phyloP scores from a whole-genome alignment of 176 grass and related monocot genomes.

The Microstegium vimineum region DNA sequence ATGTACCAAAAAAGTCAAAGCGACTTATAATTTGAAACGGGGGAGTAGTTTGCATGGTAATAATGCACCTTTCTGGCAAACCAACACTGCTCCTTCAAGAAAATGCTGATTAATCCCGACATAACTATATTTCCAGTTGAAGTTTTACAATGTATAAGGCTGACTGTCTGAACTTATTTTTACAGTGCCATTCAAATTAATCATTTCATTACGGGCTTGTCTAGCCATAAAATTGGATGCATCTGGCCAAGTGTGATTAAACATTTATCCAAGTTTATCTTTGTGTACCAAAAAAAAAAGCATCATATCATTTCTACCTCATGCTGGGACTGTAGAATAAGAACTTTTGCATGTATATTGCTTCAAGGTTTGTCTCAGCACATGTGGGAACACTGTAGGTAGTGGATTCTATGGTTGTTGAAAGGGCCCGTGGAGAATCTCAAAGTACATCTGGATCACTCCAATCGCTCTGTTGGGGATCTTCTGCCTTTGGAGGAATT shows the following conservation, averaged over 20 bases:
- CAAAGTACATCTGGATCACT: slow-evolving; percentile 98
- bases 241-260: slow-evolving; percentile 9
- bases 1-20: no score
- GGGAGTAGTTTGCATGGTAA: slow-evolving; percentile 7
- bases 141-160: slow-evolving; percentile 8
- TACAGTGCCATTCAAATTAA: slow-evolving; percentile 13
- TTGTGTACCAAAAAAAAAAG: neutral
- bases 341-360: neutral
- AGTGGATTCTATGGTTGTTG: slow-evolving; percentile 99
- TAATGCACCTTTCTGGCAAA: slow-evolving; percentile 3
- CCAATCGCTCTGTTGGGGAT: slow-evolving; percentile 97
- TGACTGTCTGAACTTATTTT: neutral
- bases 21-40: no score
- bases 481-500: slow-evolving; percentile 95
- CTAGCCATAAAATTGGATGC: neutral
- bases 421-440: slow-evolving; percentile 96
- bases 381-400: slow-evolving; percentile 53
- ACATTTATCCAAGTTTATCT: neutral
- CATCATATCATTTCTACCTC: neutral
- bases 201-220: neutral
- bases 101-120: neutral
- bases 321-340: neutral
- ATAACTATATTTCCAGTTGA: slow-evolving; percentile 7
- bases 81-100: neutral
- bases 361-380: slow-evolving; percentile 29